phyloP scores from a whole-genome alignment of 768 basidiomycete genomes.

The Chiua virens region DNA sequence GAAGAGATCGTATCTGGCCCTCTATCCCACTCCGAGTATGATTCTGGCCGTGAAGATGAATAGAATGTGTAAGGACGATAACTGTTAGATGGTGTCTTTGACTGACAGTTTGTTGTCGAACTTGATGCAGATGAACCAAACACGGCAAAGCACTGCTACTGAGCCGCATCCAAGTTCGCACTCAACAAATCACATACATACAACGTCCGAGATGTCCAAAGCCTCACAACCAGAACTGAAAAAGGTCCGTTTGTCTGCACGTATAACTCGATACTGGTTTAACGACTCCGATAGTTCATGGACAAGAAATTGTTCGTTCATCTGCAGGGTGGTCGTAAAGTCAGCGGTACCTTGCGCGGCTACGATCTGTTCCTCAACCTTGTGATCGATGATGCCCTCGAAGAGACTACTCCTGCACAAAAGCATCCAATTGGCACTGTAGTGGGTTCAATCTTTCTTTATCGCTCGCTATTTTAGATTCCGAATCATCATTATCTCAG shows the following conservation, averaged over 20 bases:
- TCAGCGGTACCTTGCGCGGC: slow-evolving; percentile 91
- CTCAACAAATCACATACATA: neutral
- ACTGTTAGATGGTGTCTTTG: neutral
- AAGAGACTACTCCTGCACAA: slow-evolving; percentile 88
- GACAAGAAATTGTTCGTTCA: slow-evolving; percentile 96
- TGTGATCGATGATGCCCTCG: slow-evolving; percentile 92
- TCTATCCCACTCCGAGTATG: neutral
- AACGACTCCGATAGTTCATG: slow-evolving; percentile 72
- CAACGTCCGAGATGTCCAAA: slow-evolving; percentile 68
- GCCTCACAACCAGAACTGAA: slow-evolving; percentile 97
- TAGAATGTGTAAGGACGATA: neutral
- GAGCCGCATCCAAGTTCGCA: neutral
- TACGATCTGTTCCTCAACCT: slow-evolving; percentile 99
- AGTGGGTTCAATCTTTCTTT: slow-evolving; percentile 49
- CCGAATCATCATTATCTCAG: slow-evolving; percentile 40
- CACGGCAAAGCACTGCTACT: slow-evolving; percentile 29
- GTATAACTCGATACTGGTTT: neutral
- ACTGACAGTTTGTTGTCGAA: neutral
- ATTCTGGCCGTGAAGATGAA: neutral
- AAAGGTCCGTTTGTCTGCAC: slow-evolving; percentile 61
- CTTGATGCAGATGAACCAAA: slow-evolving; percentile 22
- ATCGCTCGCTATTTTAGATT: neutral
- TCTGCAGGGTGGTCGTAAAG: slow-evolving; percentile 92
- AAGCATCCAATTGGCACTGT: slow-evolving; percentile 91
- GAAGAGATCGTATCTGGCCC: neutral